phyloP scores from a whole-genome alignment of 257 asterid genomes.

The Nicotiana otophora region DNA sequence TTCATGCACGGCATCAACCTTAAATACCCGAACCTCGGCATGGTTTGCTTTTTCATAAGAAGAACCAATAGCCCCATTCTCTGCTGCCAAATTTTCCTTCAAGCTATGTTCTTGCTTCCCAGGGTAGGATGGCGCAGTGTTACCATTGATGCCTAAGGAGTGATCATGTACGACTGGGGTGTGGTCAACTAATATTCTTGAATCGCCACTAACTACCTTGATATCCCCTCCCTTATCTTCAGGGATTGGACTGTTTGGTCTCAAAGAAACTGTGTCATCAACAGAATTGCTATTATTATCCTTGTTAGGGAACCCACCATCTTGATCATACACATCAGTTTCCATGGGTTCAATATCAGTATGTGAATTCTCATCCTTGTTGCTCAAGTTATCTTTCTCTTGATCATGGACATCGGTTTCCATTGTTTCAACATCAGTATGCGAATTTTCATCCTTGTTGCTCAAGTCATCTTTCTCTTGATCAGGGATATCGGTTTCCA shows the following conservation, averaged over 20 bases:
- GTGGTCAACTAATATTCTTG: neutral
- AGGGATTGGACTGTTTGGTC: neutral
- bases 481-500: neutral
- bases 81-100: constrained; percentile 14
- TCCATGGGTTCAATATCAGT: neutral
- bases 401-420: neutral
- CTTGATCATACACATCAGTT: constrained; percentile 15
- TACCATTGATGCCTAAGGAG: neutral
- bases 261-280: constrained; percentile 1
- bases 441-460: constrained; percentile 10
- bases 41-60: neutral
- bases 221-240: constrained; percentile 14
- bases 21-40: neutral
- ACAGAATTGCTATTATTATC: constrained; percentile 8
- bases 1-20: neutral
- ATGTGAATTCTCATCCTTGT: constrained; percentile 12
- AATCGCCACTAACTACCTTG: constrained; percentile 17
- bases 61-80: neutral
- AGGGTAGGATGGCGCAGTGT: neutral
- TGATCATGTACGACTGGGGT: constrained; percentile 1
- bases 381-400: neutral
- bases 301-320: constrained; percentile 7
- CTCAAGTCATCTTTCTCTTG: neutral
- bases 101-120: constrained; percentile 10
- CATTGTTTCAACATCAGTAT: neutral